A percentile compares a stretch with the other conserved stretches of the same genome.
These are phyloP conservation scores for Mitosporidium daphniae DNA, from an alignment of 371 early-diverging fungal species.

Conservation along the genomic window DNA sequence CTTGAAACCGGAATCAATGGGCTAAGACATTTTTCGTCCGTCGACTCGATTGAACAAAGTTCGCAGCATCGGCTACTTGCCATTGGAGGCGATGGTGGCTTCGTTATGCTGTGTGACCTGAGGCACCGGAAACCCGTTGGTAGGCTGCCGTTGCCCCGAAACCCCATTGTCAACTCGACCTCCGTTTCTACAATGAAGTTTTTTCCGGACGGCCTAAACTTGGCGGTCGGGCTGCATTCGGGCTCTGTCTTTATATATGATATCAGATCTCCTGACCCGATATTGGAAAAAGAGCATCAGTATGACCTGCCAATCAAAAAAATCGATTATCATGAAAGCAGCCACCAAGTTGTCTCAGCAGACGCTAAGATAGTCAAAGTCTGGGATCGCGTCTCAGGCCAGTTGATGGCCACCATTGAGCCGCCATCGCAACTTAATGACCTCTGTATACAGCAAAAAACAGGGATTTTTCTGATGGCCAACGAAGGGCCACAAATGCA, in stretches of 20 bases:
- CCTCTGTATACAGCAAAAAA: slow-evolving; percentile 29
- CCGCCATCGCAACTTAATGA: slow-evolving; percentile 68
- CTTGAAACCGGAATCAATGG: slow-evolving; percentile 35
- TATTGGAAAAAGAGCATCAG: slow-evolving; percentile 60
- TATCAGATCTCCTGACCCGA: slow-evolving; percentile 39
- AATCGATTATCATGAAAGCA: slow-evolving; percentile 31
- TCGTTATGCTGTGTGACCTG: slow-evolving; percentile 77
- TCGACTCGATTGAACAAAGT: slow-evolving; percentile 18
- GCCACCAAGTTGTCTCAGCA: slow-evolving; percentile 35
- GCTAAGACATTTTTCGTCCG: no score
- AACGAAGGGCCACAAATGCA: slow-evolving; percentile 72
- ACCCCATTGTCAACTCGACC: slow-evolving; percentile 4
- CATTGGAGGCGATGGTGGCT: slow-evolving; percentile 44
- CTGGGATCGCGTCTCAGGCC: slow-evolving; percentile 28
- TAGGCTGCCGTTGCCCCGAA: slow-evolving; percentile 5
- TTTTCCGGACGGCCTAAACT: slow-evolving; percentile 40
- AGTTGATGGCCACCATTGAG: slow-evolving; percentile 51
- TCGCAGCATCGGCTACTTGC: slow-evolving; percentile 62
- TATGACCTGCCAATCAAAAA: slow-evolving; percentile 76
- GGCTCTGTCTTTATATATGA: slow-evolving; percentile 73
- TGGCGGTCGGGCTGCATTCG: slow-evolving; percentile 50
- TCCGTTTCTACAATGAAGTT: slow-evolving; percentile 36
- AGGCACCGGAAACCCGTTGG: slow-evolving; percentile 30
- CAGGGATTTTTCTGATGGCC: slow-evolving; percentile 65
- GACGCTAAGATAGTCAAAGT: slow-evolving; percentile 62